Conservation (phyloP, 306 rosid genomes). For the Gillenia trifoliata region DNA sequence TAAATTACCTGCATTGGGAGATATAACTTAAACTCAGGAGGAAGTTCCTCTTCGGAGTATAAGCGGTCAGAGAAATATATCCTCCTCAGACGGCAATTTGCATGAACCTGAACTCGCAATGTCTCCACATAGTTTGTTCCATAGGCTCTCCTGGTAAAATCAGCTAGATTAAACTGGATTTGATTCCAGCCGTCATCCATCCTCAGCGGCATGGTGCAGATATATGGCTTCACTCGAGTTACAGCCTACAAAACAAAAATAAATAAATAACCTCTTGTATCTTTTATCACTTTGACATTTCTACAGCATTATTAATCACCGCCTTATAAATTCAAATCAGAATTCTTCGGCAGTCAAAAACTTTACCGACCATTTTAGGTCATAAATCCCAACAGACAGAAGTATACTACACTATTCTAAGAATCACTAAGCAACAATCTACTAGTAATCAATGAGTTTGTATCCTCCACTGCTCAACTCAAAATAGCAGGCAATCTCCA, state of each 20-base stretch:
- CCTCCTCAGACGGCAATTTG: conserved; percentile 92
- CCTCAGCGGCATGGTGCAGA: conserved; percentile 89
- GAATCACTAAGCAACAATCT: not conserved
- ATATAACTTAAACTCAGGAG: conserved; percentile 85
- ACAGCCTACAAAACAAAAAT: conserved; percentile 43
- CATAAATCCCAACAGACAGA: not conserved
- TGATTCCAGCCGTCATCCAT: conserved; percentile 97
- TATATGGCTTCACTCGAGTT: conserved; percentile 84
- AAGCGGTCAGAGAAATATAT: conserved; percentile 89
- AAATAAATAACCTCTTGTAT: not conserved
- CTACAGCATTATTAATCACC: not conserved
- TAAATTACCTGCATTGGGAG: conserved; percentile 76
- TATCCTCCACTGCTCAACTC: not conserved
- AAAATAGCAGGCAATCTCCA: not conserved
- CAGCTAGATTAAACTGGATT: conserved; percentile 78
- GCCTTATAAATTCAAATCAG: not conserved
- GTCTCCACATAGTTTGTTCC: conserved; percentile 98
- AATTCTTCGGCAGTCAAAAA: not conserved
- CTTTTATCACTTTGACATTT: not conserved
- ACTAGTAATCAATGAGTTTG: not conserved
- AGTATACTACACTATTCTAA: not conserved
- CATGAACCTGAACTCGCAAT: conserved; percentile 92
- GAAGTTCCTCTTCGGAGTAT: conserved; percentile 94
- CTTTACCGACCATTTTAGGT: not conserved
- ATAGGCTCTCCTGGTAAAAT: conserved; percentile 88